These are phyloP conservation scores for Penicillium argentinense DNA, from an alignment of 495 filamentous ascomycete species.

Conservation along the genomic window DNA sequence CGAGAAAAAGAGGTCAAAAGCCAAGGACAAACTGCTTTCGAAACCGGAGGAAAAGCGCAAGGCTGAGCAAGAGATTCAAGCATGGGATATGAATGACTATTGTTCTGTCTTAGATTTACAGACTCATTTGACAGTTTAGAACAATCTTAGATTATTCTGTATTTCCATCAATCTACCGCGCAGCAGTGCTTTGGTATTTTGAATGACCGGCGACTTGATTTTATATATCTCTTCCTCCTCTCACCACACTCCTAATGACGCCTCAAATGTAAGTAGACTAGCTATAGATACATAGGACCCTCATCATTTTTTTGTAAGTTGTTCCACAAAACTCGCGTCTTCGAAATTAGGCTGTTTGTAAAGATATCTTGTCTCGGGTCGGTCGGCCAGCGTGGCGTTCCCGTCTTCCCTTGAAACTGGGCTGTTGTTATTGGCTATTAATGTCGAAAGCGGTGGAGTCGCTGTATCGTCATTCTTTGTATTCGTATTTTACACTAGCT, in stretches of 20 bases:
- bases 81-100: conserved; percentile 16
- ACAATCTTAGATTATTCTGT: background rate
- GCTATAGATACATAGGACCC: background rate
- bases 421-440: too few relatives aligned
- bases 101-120: conserved; percentile 18
- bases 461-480: background rate
- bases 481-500: background rate
- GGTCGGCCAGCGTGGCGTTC: too few relatives aligned
- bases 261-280: background rate
- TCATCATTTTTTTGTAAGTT: background rate
- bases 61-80: conserved; percentile 15
- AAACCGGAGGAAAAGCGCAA: conserved; percentile 17
- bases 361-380: too few relatives aligned
- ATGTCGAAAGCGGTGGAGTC: background rate
- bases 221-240: conserved; percentile 4
- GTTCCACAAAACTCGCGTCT: background rate
- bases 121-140: conserved; percentile 5
- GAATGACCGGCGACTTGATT: background rate
- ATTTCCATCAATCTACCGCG: conserved; percentile 2
- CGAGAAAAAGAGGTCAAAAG: conserved; percentile 15
- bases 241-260: background rate
- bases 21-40: conserved; percentile 7
- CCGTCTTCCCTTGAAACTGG: too few relatives aligned
- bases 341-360: background rate
- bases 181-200: conserved; percentile 2